phyloP scores from a whole-genome alignment of 2,329 filamentous ascomycete genomes.

The Helminthosporium solani region DNA sequence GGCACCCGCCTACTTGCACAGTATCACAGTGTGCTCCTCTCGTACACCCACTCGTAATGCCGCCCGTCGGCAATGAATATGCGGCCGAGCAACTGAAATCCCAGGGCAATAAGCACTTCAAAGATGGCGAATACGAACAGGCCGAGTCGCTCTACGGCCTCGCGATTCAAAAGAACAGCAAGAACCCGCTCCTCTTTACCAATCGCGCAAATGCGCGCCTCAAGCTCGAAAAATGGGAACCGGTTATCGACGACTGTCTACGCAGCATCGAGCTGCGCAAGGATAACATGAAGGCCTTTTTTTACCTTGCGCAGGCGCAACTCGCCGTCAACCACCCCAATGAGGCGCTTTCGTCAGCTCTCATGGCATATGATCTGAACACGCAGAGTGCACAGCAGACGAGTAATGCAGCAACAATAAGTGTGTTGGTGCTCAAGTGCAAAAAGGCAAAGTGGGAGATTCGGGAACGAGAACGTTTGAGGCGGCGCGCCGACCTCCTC shows the following conservation, averaged over 20 bases:
- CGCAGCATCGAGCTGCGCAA: constrained; percentile 69
- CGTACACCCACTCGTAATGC: constrained; percentile 5
- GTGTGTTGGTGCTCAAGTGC: constrained; percentile 70
- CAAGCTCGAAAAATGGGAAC: constrained; percentile 71
- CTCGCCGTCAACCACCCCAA: constrained; percentile 70
- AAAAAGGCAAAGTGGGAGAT: constrained; percentile 87
- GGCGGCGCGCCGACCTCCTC: constrained; percentile 60
- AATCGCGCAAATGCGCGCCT: constrained; percentile 85
- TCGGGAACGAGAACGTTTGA: constrained; percentile 62
- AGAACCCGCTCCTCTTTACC: constrained; percentile 78
- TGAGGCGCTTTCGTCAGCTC: constrained; percentile 69
- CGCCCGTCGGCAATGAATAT: constrained; percentile 38
- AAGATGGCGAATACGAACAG: constrained; percentile 61
- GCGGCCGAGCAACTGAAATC: constrained; percentile 51
- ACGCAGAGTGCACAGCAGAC: constrained; percentile 57
- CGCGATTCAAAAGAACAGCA: constrained; percentile 76
- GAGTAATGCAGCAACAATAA: constrained; percentile 69
- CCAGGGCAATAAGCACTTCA: constrained; percentile 65
- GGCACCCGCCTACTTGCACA: neutral
- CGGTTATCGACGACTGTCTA: constrained; percentile 74
- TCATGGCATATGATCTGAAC: constrained; percentile 72
- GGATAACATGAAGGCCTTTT: constrained; percentile 76
- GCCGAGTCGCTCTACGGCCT: constrained; percentile 73
- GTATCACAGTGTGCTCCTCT: neutral
- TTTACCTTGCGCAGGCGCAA: constrained; percentile 80